Evolutionary conservation across 805 yeast species (phyloP), one percentile per base, ranked within the genome.

Genomic region (Candida parachauliodes): DNA sequence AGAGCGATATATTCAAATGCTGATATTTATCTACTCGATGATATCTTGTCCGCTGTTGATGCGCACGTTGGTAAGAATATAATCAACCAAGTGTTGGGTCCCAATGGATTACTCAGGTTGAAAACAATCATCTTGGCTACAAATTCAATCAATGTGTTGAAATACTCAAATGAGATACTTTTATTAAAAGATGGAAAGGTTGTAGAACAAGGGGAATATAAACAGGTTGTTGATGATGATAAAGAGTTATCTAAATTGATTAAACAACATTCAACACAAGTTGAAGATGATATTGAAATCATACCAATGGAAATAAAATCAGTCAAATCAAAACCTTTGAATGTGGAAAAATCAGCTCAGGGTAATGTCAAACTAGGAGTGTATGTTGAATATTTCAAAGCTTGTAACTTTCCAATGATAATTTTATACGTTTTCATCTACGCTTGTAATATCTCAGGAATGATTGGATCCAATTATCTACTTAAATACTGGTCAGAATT

Each of bases 181-280:
- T 49, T 61, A 38, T 49, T 65, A 38, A 50, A 52, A 30, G 44
- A 41, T 15, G 64, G 63, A 8, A 42, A 49, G 20, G 55, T 65
- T 16, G 41, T 46, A 8, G 71, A 65, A 39, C 39, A 52, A 10
- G 66, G 86, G 6, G 62, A 68, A 4, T 83, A 72, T 51, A 51
- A 61, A 6, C 72, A 73, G 6, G 68, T 78, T 14, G 52, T 72
- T 68, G 38, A 48, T 31, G 10, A 11, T 15, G 23, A 19, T 10
- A 12, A 14, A 29, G 22, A 29, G n/a, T 12, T 18, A 11, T 8
- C 32, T 4, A 19, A 19, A 19, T 23, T 29, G 10, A 19, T 19
- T 12, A 18, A 17, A 17, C 12, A 17, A 17, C 23, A 29, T 15
- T 21, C 23, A 15, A 29, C 8, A 11, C 23, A 29, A 18, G 5